Evolutionary conservation across 805 yeast species (phyloP).

Genomic region (Zygosaccharomyces kombuchaensis): DNA sequence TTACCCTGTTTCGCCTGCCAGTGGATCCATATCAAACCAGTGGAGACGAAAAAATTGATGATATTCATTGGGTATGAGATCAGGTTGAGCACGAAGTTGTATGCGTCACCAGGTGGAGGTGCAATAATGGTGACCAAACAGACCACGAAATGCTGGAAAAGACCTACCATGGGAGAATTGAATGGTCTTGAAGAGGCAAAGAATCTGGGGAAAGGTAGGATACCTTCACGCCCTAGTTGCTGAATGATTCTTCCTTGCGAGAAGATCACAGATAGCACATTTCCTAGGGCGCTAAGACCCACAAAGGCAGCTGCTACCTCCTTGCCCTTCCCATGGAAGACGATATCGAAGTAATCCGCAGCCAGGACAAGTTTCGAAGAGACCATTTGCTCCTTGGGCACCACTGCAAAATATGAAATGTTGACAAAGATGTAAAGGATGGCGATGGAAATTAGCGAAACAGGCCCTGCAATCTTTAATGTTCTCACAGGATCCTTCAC

Average conservation of each 20-base stretch:
- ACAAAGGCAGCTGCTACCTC: constrained; percentile 75
- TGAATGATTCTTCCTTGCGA: constrained; percentile 80
- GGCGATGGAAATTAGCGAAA: constrained; percentile 56
- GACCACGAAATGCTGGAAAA: constrained; percentile 71
- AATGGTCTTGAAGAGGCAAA: constrained; percentile 71
- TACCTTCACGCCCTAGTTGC: constrained; percentile 78
- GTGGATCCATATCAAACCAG: constrained; percentile 55
- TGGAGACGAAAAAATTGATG: constrained; percentile 60
- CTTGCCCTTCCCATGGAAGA: constrained; percentile 65
- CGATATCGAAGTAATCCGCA: constrained; percentile 67
- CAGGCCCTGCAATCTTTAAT: constrained; percentile 69
- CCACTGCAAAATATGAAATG: constrained; percentile 78
- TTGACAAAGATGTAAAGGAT: constrained; percentile 71
- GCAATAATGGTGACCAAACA: constrained; percentile 71
- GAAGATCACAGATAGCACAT: constrained; percentile 73
- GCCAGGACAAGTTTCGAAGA: constrained; percentile 68
- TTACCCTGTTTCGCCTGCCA: constrained; percentile 47
- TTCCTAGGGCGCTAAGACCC: constrained; percentile 77
- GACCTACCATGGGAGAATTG: constrained; percentile 67
- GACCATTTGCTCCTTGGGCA: constrained; percentile 58
- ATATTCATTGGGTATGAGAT: constrained; percentile 79
- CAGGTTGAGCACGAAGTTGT: constrained; percentile 72
- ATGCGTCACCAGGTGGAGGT: constrained; percentile 85
- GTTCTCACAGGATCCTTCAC: constrained; percentile 68
- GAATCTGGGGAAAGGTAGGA: constrained; percentile 66